A percentile compares a stretch with the other conserved stretches of the same genome.
These are phyloP conservation scores for Cryptosporidium ryanae DNA, from an alignment of 169 alveolate species.

Conservation along the genomic window DNA sequence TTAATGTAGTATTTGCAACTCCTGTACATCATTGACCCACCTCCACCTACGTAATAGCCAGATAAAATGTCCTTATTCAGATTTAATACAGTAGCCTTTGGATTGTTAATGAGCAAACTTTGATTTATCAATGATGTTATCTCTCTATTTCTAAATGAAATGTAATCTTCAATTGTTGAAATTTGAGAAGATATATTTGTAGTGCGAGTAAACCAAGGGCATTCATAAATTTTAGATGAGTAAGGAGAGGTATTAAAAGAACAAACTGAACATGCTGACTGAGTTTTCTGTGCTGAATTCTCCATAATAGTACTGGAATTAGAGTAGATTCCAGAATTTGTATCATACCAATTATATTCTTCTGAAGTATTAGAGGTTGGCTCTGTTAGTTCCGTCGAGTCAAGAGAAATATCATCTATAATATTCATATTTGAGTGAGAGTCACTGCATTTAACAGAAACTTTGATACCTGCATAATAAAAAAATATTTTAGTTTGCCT, in stretches of 20 bases:
- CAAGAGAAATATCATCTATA: constrained; percentile 15
- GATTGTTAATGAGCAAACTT: constrained; percentile 31
- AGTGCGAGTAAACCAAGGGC: constrained; percentile 61
- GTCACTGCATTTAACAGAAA: constrained; percentile 2
- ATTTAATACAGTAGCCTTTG: constrained; percentile 69
- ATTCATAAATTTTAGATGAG: not conserved
- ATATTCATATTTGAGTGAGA: not conserved
- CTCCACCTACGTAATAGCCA: constrained; percentile 63
- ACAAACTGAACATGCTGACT: not conserved
- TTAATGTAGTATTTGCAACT: constrained; percentile 58
- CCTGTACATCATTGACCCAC: constrained; percentile 68
- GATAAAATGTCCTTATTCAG: constrained; percentile 7
- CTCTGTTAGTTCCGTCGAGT: constrained; percentile 3
- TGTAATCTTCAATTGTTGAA: constrained; percentile 18
- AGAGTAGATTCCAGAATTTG: not conserved
- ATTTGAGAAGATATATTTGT: constrained; percentile 30
- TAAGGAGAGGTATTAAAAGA: not conserved
- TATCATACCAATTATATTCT: constrained; percentile 15
- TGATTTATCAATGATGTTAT: constrained; percentile 28
- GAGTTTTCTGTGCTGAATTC: not conserved
- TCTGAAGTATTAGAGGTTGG: not conserved
- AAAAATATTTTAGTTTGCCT: constrained; percentile 57
- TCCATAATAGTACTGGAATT: too few species aligned
- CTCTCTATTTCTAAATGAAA: constrained; percentile 1
- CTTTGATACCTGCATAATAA: constrained; percentile 53